Base-by-base conservation (phyloP, 805 yeast genomes). In the Trichomonascus vanleenenianus region DNA sequence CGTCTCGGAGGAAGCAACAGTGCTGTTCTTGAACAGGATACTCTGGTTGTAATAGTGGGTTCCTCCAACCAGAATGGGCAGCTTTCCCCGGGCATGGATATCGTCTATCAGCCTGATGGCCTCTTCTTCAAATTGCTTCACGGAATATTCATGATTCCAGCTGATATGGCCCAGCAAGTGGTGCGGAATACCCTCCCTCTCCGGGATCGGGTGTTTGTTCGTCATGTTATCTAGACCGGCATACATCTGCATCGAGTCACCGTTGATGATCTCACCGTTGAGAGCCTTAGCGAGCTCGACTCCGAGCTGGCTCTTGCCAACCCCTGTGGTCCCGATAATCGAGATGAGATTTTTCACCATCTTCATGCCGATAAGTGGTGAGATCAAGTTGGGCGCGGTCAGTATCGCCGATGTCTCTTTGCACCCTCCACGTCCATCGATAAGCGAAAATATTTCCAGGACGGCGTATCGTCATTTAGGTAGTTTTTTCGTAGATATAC, bases 231-330 rank as follows among this genome's bases (percentile, higher is more conserved):
- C 86, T 1, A 79, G 65, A 0, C 77, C 81, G 34, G 70, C 65
- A 63, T 93, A 93, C 71, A 93, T 84, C 64, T 93, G 98, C 97
- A 93, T 89, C 1, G 97, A 87, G 61, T 93, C 98, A 0, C 95
- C 96, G 63, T 93, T 93, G 51, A 93, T 84, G 51, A 93, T 73
- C 59, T 93, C 97, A 16, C 97, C 97, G 58, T 81, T 75, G 43
- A 83, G 73, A 22, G 73, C 72, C 53, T 76, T 72, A 9, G 97
- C 96, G 16, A 93, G 61, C 49, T 87, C 91, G 2, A 87, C 78
- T 39, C 86, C 76, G 49, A 85, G 74, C 73, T 79, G 87, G 0
- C 97, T 89, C 59, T 91, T 91, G 0, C 98, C 98, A 10, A 88
- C 97, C 0, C 97, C 98, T 0, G 98, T 91, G 31, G 96, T 89